Evolutionary conservation across 1,284 basidiomycete species (phyloP), one percentile per base, ranked within the genome.

Genomic region (Ceratobasidium papillatum): DNA sequence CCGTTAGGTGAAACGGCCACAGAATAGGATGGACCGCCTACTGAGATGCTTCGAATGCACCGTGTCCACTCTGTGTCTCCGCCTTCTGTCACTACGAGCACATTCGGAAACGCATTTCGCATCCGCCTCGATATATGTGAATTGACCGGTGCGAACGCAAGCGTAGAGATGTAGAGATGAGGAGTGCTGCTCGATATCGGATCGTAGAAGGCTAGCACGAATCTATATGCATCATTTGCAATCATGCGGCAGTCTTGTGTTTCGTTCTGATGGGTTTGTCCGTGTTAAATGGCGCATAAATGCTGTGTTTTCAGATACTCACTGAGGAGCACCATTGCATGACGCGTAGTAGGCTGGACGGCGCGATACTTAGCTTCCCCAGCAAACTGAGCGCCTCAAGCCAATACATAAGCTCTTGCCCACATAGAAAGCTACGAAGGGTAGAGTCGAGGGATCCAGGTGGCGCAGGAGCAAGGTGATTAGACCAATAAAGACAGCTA

Each of bases 81-180:
- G n/a, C 56, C 56, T 9, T 22, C 27, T 2, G 30, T 32, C 32
- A 61, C 54, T 0, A 2, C 14, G 3, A 49, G 52, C 19, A 41
- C 19, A 19, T 61, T 71, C n/a, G 54, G 68, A 32, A 71, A 49
- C 14, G 12, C 22, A 4, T 7, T 11, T 4, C 38, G 27, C 38
- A 71, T 30, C 1, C 56, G 41, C 27, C 32, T 25, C 14, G 41
- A 43, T 41, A 61, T 71, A 12, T 12, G 17, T 8, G 68, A 71
- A 5, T 14, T 41, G 17, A 47, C n/a, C 9, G 68, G 68, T 17
- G 68, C 54, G 11, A 66, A 27, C 17, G 64, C 30, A 1, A 66
- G 49, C 9, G 64, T 27, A 51, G 64, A 66, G 25, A 54, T 41
- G 32, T 66, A 66, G 3, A 66, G 17, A 19, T 66, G 64, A 4